Evolutionary conservation across 306 rosid genomes (phyloP), one percentile per base, ranked within the genome.

Genomic region (Senna tora): DNA sequence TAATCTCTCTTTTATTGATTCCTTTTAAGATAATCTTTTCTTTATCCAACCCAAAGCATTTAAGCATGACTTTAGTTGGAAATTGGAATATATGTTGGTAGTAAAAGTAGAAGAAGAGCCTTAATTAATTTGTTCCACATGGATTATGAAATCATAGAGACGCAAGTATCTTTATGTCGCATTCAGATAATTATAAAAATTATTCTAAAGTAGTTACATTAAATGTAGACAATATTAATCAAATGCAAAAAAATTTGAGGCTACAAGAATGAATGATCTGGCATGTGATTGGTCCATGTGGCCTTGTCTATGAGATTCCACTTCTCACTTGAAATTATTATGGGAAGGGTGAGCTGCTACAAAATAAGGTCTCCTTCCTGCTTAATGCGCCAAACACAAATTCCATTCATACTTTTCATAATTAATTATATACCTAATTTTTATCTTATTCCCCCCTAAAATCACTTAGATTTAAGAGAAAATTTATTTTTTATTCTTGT

Each of bases 241-340:
- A 49, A 0, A 1, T 7, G 1, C 6, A 45, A 49, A 32, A 49
- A 45, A 36, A 50, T 51, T 20, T 22, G 41, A 19, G 53, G n/a
- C 34, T 64, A 30, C 21, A 15, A 65, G 21, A 10, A n/a, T 76
- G 21, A 10, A n/a, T 76, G 75, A 60, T 51, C 65, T 69, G 42
- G 58, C 50, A 52, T 2, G 50, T 61, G 51, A 55, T 53, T 63
- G 76, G 67, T 64, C 61, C 77, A 64, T 25, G 68, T 62, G 67
- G 76, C 52, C 32, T 12, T 63, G 69, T 55, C 69, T 21, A 11
- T 3, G 8, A 33, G 72, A 42, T 71, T 71, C 73, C 77, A 55
- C 52, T 10, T 21, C 30, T 45, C 5, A 39, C 28, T 43, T n/a
- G 0, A 36, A 63, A 60, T 20, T 50, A 17, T 69, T 36, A 25